Percentiles rank a stretch among this genome's conserved stretches.
Evolutionary conservation across 768 basidiomycete species (phyloP).

Genomic region (Rhodotorula babjevae): DNA sequence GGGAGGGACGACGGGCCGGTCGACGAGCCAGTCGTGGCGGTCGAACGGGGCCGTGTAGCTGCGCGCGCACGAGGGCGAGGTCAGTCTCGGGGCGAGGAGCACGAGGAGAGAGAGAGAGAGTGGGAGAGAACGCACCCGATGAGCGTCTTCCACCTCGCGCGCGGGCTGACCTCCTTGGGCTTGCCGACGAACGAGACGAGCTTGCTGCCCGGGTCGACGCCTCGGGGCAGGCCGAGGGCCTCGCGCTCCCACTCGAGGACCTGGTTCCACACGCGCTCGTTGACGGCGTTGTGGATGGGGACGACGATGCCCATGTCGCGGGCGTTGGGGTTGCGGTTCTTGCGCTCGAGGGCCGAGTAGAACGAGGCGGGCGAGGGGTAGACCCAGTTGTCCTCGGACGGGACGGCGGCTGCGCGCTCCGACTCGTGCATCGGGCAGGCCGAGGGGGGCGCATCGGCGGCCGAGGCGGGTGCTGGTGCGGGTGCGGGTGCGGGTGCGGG

Average conservation of each 20-base stretch:
- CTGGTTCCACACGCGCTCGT: slow-evolving; percentile 85
- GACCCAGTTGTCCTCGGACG: slow-evolving; percentile 73
- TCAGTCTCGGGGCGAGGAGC: background rate
- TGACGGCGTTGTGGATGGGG: slow-evolving; percentile 98
- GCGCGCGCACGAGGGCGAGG: background rate
- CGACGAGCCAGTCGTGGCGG: slow-evolving; percentile 92
- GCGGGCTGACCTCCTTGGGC: slow-evolving; percentile 71
- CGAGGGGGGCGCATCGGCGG: slow-evolving; percentile 9
- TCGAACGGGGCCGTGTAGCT: slow-evolving; percentile 95
- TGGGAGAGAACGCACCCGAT: slow-evolving; percentile 65
- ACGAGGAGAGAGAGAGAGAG: background rate
- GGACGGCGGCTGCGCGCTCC: slow-evolving; percentile 39
- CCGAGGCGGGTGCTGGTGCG: slow-evolving; percentile 5
- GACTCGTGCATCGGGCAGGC: slow-evolving; percentile 27
- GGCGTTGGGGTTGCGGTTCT: slow-evolving; percentile 66
- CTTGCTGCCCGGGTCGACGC: slow-evolving; percentile 54
- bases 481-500: slow-evolving; percentile 12
- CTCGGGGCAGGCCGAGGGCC: slow-evolving; percentile 41
- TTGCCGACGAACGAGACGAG: slow-evolving; percentile 86
- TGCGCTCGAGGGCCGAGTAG: slow-evolving; percentile 92
- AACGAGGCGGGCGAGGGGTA: slow-evolving; percentile 99
- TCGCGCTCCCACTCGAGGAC: slow-evolving; percentile 70
- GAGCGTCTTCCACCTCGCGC: slow-evolving; percentile 73
- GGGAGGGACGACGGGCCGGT: slow-evolving; percentile 58
- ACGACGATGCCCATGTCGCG: slow-evolving; percentile 93